Percentiles rank a stretch among this genome's conserved stretches.
Evolutionary conservation across 1,139 yeast species (phyloP).

Genomic region (Candida labiduridarum): DNA sequence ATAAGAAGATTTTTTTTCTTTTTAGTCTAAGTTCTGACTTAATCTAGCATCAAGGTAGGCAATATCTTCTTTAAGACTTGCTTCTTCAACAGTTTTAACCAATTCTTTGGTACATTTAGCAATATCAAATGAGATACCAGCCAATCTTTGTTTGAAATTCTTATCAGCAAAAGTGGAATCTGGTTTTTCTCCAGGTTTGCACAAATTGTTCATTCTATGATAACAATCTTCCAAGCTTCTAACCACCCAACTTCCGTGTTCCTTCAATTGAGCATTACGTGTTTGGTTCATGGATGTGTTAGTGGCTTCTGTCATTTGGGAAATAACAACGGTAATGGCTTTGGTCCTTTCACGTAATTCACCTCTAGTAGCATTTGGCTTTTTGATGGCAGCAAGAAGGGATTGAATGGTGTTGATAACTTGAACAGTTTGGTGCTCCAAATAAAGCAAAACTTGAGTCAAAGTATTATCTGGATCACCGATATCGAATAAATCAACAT

Average conservation of each 20-base stretch:
- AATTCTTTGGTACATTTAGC: conserved; percentile 95
- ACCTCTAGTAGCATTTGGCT: conserved; percentile 76
- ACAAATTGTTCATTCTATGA: conserved; percentile 70
- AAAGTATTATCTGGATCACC: conserved; percentile 86
- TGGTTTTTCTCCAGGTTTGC: conserved; percentile 52
- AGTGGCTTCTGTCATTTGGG: conserved; percentile 90
- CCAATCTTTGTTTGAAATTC: conserved; percentile 87
- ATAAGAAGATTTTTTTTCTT: no score
- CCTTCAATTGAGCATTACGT: conserved; percentile 77
- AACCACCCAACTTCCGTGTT: conserved; percentile 90
- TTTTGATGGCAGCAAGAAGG: conserved; percentile 72
- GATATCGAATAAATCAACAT: conserved; percentile 74
- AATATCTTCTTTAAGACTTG: conserved; percentile 81
- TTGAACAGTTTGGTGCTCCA: conserved; percentile 92
- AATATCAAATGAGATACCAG: conserved; percentile 94
- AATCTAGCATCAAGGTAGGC: conserved; percentile 52
- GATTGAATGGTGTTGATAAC: conserved; percentile 90
- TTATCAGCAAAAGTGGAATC: conserved; percentile 81
- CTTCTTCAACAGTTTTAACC: conserved; percentile 94
- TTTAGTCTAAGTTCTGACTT: conserved; percentile 33
- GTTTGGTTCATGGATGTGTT: conserved; percentile 88
- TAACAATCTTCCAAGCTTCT: conserved; percentile 84
- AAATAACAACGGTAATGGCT: conserved; percentile 75
- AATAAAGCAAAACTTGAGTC: conserved; percentile 77
- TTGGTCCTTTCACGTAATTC: conserved; percentile 70